phyloP scores from a whole-genome alignment of 129 eudicot genomes.

The Deinandra increscens region DNA sequence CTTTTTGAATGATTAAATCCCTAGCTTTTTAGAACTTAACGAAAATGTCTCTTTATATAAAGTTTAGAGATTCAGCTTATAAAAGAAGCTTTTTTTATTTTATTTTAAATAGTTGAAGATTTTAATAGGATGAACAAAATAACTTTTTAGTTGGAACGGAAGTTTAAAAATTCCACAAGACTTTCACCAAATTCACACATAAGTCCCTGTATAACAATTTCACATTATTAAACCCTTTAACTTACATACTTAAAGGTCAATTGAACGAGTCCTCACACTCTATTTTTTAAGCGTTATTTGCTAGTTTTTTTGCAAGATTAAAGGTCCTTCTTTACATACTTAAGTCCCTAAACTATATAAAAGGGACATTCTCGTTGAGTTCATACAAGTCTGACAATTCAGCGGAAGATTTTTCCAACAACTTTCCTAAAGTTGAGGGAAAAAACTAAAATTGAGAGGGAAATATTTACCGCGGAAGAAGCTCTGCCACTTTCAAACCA shows the following conservation, averaged over 20 bases:
- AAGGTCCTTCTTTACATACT: no score
- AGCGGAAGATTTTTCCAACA: not conserved
- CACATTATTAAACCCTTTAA: not conserved
- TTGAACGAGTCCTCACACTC: not conserved
- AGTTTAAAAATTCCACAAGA: not conserved
- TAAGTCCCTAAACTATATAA: no score
- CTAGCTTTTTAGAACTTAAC: not conserved
- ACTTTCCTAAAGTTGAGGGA: not conserved
- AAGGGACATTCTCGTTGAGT: no score
- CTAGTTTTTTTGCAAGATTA: not conserved
- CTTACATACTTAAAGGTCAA: not conserved
- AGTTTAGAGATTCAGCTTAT: not conserved
- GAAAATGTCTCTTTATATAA: not conserved
- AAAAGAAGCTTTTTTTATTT: not conserved
- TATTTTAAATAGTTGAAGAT: no score
- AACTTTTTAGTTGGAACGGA: not conserved
- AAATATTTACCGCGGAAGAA: slow-evolving; percentile 40
- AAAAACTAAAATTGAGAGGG: not conserved
- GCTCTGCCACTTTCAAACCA: slow-evolving; percentile 99
- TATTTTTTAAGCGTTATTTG: not conserved
- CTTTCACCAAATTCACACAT: not conserved
- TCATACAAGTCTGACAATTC: no score
- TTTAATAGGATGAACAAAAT: no score
- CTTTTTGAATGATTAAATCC: not conserved
- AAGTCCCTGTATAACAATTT: not conserved